phyloP scores from a whole-genome alignment of 1,284 basidiomycete genomes.

The Pseudozyma hubeiensis region DNA sequence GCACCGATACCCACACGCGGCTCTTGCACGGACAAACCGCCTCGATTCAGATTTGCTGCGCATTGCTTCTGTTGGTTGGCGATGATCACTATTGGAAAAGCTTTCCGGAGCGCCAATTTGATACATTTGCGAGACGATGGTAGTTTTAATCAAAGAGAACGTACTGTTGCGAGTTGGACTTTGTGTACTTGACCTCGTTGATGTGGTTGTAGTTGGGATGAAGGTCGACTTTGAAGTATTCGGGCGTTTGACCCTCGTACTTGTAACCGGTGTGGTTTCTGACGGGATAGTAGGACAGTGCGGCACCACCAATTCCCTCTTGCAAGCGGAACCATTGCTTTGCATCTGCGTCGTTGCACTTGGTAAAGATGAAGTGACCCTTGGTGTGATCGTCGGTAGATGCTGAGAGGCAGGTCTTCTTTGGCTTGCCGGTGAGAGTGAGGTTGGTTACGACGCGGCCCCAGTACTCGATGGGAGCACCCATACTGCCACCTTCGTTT shows the following conservation, averaged over 20 bases:
- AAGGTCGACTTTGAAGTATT: slow-evolving; percentile 20
- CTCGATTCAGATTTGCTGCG: too few species aligned
- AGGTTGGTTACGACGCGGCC: slow-evolving; percentile 31
- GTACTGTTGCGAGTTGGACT: slow-evolving; percentile 14
- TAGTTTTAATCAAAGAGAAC: slow-evolving; percentile 12
- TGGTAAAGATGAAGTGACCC: slow-evolving; percentile 2
- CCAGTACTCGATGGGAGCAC: slow-evolving; percentile 40
- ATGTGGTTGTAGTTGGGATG: slow-evolving; percentile 6
- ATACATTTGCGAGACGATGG: not conserved
- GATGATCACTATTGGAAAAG: too few species aligned
- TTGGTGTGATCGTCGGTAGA: not conserved
- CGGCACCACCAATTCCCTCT: slow-evolving; percentile 17
- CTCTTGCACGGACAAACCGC: too few species aligned
- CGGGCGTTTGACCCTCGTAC: slow-evolving; percentile 32
- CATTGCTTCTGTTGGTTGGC: too few species aligned
- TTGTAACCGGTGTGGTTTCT: slow-evolving; percentile 25
- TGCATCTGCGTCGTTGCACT: slow-evolving; percentile 26
- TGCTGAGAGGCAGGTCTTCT: slow-evolving; percentile 19
- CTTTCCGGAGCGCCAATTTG: too few species aligned
- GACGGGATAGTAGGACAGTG: slow-evolving; percentile 30
- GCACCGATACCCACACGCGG: too few species aligned
- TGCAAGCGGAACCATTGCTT: slow-evolving; percentile 42
- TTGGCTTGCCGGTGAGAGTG: not conserved
- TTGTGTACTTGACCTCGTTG: slow-evolving; percentile 9
- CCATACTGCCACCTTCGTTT: slow-evolving; percentile 28